Evolutionary conservation across 306 rosid species (phyloP), one percentile per base, ranked within the genome.

Genomic region (Pterocarpus santalinus): DNA sequence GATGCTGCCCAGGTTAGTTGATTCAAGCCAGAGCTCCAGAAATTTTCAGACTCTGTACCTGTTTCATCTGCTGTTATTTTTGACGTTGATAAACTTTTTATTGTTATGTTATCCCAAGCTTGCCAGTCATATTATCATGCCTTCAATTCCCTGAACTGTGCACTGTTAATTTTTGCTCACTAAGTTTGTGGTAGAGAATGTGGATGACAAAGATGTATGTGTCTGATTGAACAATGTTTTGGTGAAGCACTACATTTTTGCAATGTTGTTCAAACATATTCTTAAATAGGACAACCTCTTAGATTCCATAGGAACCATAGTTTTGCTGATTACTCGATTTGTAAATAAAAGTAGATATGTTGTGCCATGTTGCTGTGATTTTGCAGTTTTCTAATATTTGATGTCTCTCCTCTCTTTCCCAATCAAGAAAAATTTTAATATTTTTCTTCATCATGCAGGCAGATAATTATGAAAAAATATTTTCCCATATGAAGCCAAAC

Each of bases 1-100:
- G 99, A 95, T 82, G 84, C 99, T 65, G 99, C 99, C 2, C 99
- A 95, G 97, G 99, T 91, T 79, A 46, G 90, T 88, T 65, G 11
- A 34, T 77, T 74, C 11, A 57, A 70, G 64, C 15, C 71, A n/a
- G 11, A 36, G n/a, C 49, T 43, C 8, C 49, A 35, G 38, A 60
- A 41, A 46, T 28, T 76, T 43, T 46, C 8, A 0, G 35, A 36
- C 3, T 44, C 47, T 64, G 16, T 57, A 13, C 61, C 6, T 35
- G 58, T 49, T 65, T 17, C n/a, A 11, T 33, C 13, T 17, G 34
- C 41, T 36, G 9, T 38, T 12, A 44, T 12, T 75, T 10, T 16
- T 28, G 33, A 49, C 16, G 2, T 13, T 13, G 58, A 4, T 52
- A 15, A 15, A 52, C 1, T 52, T 52, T 1, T 15, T 52, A 2